Conservation (phyloP, 2,329 filamentous ascomycete genomes). For the Ophiostoma himal-ulmi region DNA sequence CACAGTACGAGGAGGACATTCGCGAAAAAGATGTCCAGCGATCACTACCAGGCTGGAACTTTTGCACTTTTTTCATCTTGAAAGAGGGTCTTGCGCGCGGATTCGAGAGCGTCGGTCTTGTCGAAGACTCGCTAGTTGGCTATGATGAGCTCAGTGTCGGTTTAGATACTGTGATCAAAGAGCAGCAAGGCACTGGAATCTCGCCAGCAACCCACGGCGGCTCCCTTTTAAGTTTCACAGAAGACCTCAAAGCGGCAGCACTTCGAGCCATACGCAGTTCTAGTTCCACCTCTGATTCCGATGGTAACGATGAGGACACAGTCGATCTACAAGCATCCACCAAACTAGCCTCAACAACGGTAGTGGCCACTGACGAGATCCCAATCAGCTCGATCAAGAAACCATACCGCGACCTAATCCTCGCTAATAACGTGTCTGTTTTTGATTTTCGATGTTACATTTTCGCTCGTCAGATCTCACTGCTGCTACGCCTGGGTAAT, state of each 20-base stretch:
- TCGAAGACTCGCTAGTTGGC: conserved; percentile 88
- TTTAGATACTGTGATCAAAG: conserved; percentile 73
- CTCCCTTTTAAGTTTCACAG: conserved; percentile 64
- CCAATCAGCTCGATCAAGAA: conserved; percentile 63
- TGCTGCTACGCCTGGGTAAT: conserved; percentile 80
- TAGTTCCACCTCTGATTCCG: conserved; percentile 28
- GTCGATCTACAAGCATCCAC: conserved; percentile 46
- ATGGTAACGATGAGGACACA: conserved; percentile 39
- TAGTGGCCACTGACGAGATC: conserved; percentile 37
- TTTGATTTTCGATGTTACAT: conserved; percentile 95
- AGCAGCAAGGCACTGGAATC: conserved; percentile 52
- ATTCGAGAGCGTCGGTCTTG: conserved; percentile 91
- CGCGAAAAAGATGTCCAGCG: conserved; percentile 87
- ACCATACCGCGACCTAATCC: conserved; percentile 82
- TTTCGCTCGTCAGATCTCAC: conserved; percentile 78
- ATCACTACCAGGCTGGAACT: conserved; percentile 91
- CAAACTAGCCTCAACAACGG: neutral
- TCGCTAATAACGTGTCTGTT: conserved; percentile 89
- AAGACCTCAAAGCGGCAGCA: conserved; percentile 61
- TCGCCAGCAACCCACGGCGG: conserved; percentile 62
- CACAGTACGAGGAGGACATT: conserved; percentile 95
- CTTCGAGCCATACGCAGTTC: conserved; percentile 43
- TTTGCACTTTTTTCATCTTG: conserved; percentile 97
- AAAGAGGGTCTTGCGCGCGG: conserved; percentile 92
- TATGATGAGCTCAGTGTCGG: conserved; percentile 92